Base-by-base conservation (phyloP, 2,329 filamentous ascomycete genomes). In the Corniculantispora saksenae region DNA sequence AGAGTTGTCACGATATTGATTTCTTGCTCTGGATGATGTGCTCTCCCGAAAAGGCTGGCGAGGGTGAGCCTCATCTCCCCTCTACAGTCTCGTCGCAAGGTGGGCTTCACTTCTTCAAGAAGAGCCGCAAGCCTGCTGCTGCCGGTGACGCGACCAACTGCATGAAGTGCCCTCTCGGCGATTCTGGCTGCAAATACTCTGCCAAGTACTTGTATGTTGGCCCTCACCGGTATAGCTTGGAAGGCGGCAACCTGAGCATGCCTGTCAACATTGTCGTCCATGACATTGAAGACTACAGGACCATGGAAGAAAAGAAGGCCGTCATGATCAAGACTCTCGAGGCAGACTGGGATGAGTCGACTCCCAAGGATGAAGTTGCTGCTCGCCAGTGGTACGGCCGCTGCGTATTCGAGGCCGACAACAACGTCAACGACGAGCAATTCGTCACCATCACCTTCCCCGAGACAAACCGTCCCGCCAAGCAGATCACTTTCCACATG, bases 1-100 rank as follows among this genome's bases (percentile, higher is more conserved):
- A 98, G 78, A 96, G 92, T 66, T 98, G 95, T 71, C 95, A 99
- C 72, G 95, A 99, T 71, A 91, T 99, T 58, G 95, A 99, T 74
- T 87, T 98, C 65, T 80, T 98, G 5, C 82, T 98, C 19, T 99
- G 95, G 95, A 80, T 98, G 55, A 84, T 98, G 13, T 94, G 90
- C 73, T 92, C 91, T 1, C 91, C 92, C 0, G 74, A 75, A 17
- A 78, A 77, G 62, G 75, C 80, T 0, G 78, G 81, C 15, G 71
- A 77, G 1, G 76, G 77, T 9, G 75, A 77, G 17, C 85, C 90
- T 0, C 94, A 97, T 75, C 81, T 94, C 0, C 94, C 94, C 0
- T 83, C 86, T 7, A 86, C 84, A 1, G 84, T 98, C n/a, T 85
- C 88, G 1, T 97, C 93, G 0, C 85, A 85, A 0, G 95, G 94